These are phyloP conservation scores for Ganoderma boninense DNA, from an alignment of 1,284 basidiomycete species.

Conservation along the genomic window DNA sequence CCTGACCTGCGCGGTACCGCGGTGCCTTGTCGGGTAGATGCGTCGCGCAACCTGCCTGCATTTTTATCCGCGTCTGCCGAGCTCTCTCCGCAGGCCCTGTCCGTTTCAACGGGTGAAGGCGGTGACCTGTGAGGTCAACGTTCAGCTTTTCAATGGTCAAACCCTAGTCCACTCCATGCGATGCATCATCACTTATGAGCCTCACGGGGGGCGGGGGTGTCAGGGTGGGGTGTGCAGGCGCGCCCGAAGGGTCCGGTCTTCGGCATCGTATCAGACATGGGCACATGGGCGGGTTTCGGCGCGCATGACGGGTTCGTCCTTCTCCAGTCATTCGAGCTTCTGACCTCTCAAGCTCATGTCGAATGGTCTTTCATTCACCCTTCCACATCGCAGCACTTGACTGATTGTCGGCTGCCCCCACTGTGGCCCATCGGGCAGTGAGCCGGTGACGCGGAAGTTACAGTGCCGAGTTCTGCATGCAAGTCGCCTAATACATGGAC, in stretches of 20 bases:
- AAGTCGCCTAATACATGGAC: background rate
- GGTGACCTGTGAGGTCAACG: background rate
- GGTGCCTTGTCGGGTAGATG: conserved; percentile 6
- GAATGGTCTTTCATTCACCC: background rate
- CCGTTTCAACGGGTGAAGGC: background rate
- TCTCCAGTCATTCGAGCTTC: background rate
- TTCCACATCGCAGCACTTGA: background rate
- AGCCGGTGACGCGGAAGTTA: background rate
- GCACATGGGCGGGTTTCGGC: background rate
- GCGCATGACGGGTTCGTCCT: background rate
- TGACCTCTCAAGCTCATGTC: background rate
- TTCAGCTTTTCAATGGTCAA: too few relatives aligned
- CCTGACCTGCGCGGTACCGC: background rate
- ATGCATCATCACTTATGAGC: background rate
- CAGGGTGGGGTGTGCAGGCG: background rate
- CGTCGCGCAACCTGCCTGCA: background rate
- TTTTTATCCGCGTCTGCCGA: background rate
- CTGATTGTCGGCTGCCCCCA: background rate
- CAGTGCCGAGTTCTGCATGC: background rate
- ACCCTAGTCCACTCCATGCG: background rate
- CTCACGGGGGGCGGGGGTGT: background rate
- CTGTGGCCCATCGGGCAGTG: background rate
- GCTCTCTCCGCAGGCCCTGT: background rate
- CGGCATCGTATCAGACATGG: background rate
- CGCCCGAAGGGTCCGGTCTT: background rate